Evolutionary conservation across 129 eudicot genomes (phyloP).

Genomic region (Solidago caesia): DNA sequence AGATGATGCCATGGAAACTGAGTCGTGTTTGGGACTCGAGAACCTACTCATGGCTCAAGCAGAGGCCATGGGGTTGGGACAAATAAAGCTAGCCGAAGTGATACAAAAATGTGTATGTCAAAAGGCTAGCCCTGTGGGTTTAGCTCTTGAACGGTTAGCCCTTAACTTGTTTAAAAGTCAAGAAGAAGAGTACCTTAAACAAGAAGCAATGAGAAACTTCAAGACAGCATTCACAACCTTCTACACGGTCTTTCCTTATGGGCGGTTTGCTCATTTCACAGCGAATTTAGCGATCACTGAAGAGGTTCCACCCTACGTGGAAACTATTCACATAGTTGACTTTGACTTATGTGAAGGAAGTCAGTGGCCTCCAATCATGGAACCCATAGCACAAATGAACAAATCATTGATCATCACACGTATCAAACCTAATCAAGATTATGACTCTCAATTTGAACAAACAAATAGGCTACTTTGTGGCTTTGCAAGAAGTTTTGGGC

Average conservation of each 20-base stretch:
- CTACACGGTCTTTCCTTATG: conserved; percentile 49
- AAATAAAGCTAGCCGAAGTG: conserved; percentile 33
- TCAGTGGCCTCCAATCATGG: conserved; percentile 43
- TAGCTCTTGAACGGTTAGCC: conserved; percentile 36
- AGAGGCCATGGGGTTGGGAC: conserved; percentile 46
- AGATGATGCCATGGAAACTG: conserved; percentile 27
- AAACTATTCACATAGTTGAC: conserved; percentile 31
- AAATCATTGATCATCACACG: conserved; percentile 45
- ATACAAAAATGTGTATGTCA: conserved; percentile 26
- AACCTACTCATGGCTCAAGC: conserved; percentile 44
- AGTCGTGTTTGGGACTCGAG: conserved; percentile 15
- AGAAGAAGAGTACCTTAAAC: conserved; percentile 33
- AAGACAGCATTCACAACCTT: conserved; percentile 43
- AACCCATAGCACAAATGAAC: conserved; percentile 30
- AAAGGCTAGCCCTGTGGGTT: conserved; percentile 48
- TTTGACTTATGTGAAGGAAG: conserved; percentile 44
- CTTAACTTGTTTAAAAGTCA: conserved; percentile 31
- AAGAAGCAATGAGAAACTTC: conserved; percentile 45
- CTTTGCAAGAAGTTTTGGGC: conserved; percentile 40
- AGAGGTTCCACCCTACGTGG: conserved; percentile 40
- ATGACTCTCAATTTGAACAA: conserved; percentile 37
- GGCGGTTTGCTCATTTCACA: conserved; percentile 61
- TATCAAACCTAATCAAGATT: conserved; percentile 32
- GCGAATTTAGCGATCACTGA: conserved; percentile 60
- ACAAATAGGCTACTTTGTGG: conserved; percentile 41